phyloP scores from a whole-genome alignment of 495 filamentous ascomycete genomes.

The Daldinia loculata region DNA sequence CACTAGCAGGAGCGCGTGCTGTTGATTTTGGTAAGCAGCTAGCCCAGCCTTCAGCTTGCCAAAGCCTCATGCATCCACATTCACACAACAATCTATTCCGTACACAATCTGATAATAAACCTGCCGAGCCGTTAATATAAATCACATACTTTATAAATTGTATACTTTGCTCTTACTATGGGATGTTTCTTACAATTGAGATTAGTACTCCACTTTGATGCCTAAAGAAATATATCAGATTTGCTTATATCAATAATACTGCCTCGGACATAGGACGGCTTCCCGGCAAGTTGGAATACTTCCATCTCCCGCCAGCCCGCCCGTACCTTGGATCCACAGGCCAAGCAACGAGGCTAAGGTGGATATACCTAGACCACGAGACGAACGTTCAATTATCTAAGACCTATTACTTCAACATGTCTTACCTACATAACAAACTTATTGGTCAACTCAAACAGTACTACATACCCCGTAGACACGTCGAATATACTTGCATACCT shows the following conservation, averaged over 20 bases:
- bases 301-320: neutral
- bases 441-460: neutral
- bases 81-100: neutral
- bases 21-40: neutral
- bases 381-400: neutral
- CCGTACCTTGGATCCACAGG: neutral
- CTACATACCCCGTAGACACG: too few species aligned
- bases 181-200: neutral
- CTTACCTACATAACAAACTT: neutral
- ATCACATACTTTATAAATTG: neutral
- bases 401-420: neutral
- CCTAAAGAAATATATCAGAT: neutral
- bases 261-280: slow-evolving; percentile 1
- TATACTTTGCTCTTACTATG: neutral
- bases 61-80: neutral
- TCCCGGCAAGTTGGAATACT: neutral
- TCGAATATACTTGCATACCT: neutral
- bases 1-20: neutral
- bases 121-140: neutral
- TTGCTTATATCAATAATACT: neutral
- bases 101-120: neutral
- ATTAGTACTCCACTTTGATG: neutral
- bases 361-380: neutral
- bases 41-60: neutral
- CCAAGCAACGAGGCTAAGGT: neutral